Base-by-base conservation (phyloP, 2,329 filamentous ascomycete species). In the Pestalotiopsis fici region DNA sequence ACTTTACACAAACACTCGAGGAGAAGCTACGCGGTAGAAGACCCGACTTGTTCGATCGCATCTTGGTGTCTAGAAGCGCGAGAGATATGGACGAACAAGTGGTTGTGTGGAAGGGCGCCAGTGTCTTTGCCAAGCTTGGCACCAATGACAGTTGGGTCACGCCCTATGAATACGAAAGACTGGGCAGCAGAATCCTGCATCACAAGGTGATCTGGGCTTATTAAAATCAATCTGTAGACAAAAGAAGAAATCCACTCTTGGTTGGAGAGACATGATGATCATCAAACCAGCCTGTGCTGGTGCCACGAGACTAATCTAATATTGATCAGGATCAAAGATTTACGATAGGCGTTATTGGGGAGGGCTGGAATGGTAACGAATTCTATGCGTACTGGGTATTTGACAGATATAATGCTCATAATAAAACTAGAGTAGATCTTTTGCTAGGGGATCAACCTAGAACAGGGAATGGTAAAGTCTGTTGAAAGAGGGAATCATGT, bases 61-160 rank as follows among this genome's bases (percentile, higher is more conserved):
- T 91, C 69, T 80, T 90, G 27, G 88, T 91, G 64, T 89, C 88
- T 69, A 83, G 86, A 69, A 96, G 86, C 86, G 96, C 96, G 0
- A 86, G 95, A 74, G 96, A 99, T 74, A 91, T 99, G 83, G 96
- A 99, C 80, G 94, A 96, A 68, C 94, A 98, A 80, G 95, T 98
- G n/a, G 92, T 98, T 65, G 91, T 91, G 9, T 99, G 96, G 96
- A 99, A 99, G 86, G 96, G 96, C 3, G 96, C 93, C 0, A 97
- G 94, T 77, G 95, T 99, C 18, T 99, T 98, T 83, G 95, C 94
- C 2, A 94, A 97, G 82, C 83, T 98, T 73, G 88, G 90, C 59
- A 95, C 94, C 18, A 98, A 98, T 80, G 96, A 99, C 79, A 96
- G 92, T 74, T 99, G 96, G 96, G 93, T 98, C 75, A 92, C 91